Evolutionary conservation across 208 protist genomes (phyloP).

Genomic region (Blechomonas ayalai): DNA sequence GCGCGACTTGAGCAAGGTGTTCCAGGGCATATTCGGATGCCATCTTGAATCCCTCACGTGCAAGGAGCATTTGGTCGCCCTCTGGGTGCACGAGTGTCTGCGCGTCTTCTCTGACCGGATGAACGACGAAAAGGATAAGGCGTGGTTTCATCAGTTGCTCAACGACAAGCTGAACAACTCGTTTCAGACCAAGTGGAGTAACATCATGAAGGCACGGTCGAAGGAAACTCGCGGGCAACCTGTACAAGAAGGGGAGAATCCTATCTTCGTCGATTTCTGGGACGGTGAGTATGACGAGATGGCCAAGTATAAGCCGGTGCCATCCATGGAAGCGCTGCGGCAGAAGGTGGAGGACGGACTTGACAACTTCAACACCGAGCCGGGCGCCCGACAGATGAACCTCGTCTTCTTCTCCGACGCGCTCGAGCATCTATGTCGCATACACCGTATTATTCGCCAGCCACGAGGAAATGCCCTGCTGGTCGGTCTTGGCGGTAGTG

Average conservation of each 20-base stretch:
- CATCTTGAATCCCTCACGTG: slow-evolving; percentile 86
- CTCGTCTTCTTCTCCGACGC: slow-evolving; percentile 98
- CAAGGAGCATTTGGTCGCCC: slow-evolving; percentile 91
- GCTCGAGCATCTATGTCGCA: slow-evolving; percentile 95
- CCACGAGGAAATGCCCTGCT: slow-evolving; percentile 97
- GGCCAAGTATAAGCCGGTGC: slow-evolving; percentile 92
- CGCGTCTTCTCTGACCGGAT: slow-evolving; percentile 97
- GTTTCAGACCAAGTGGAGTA: slow-evolving; percentile 91
- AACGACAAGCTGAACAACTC: slow-evolving; percentile 88
- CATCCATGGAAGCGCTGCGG: slow-evolving; percentile 83
- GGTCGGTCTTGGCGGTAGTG: slow-evolving; percentile 97
- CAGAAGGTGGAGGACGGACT: slow-evolving; percentile 91
- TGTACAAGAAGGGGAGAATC: slow-evolving; percentile 72
- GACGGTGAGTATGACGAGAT: slow-evolving; percentile 90
- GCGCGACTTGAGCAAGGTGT: slow-evolving; percentile 97
- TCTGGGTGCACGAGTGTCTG: slow-evolving; percentile 98
- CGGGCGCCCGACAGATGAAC: slow-evolving; percentile 88
- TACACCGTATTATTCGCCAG: slow-evolving; percentile 95
- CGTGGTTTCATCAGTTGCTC: slow-evolving; percentile 90
- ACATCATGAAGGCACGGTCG: slow-evolving; percentile 80
- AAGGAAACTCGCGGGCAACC: slow-evolving; percentile 30
- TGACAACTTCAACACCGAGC: slow-evolving; percentile 92
- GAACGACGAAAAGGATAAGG: slow-evolving; percentile 89
- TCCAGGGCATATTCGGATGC: slow-evolving; percentile 94
- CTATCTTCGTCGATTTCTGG: slow-evolving; percentile 94